Evolutionary conservation across 495 filamentous ascomycete species (phyloP), one percentile per base, ranked within the genome.

Genomic region (Cairneyella variabilis): DNA sequence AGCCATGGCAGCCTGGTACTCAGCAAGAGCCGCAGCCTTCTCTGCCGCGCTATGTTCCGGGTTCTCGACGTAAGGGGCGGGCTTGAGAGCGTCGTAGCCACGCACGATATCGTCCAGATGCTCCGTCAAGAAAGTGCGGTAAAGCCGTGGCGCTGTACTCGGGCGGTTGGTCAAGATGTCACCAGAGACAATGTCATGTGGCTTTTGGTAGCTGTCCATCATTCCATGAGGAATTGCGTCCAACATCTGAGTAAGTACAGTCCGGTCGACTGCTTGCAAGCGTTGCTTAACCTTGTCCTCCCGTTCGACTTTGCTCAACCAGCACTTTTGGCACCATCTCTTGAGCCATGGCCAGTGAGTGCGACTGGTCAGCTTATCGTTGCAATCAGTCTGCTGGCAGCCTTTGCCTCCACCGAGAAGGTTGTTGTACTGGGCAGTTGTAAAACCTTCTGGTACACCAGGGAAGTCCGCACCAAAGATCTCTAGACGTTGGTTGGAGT

Each of bases 391-490:
- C 22, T 54, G 34, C 30, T 56, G 26, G 34, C 62, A 64, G 21
- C 62, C 62, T 37, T 59, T 64, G 10, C 58, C 58, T 17, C 54
- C 52, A n/a, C n/a, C n/a, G 17, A 64, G 37, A 4, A 64, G 36
- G 34, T 61, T 46, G 37, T 49, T 61, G 28, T 59, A 64, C 21
- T 59, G 55, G n/a, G 46, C 23, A 25, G 60, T 48, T 1, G 56
- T 59, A 1, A 61, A 21, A 1, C 53, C 51, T 14, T 9, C 11
- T 10, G 50, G 49, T 3, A 56, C 48, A 7, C 23, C 23, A 12
- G 62, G 62, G 58, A 64, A 56, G 22, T 61, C 58, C 18, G 42
- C n/a, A 4, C 62, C 62, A 32, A 53, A 64, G 23, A 56, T 59
- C 16, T 61, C 56, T n/a, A 57, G 54, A 16, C 58, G 58, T 38